Percentiles rank a stretch among this genome's conserved stretches.
phyloP scores from a whole-genome alignment of 805 yeast species.

The Tetrapisispora fleetii region DNA sequence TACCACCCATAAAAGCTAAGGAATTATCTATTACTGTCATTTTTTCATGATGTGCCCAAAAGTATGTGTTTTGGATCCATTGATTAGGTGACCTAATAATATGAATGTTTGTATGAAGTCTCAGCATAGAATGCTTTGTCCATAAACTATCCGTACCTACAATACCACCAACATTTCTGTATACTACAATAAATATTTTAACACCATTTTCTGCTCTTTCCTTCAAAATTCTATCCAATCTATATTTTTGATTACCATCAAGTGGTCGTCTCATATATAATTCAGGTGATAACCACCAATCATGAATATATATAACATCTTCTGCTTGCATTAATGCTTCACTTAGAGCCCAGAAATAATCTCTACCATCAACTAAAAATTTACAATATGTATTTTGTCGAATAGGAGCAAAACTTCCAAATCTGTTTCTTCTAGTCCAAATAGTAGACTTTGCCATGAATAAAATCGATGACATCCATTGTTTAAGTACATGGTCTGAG shows the following conservation, averaged over 20 bases:
- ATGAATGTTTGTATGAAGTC: conserved; percentile 76
- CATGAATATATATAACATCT: conserved; percentile 89
- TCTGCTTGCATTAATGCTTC: conserved; percentile 88
- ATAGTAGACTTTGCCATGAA: conserved; percentile 56
- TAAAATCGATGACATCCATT: conserved; percentile 69
- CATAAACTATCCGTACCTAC: conserved; percentile 90
- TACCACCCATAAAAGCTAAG: conserved; percentile 87
- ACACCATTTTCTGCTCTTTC: conserved; percentile 92
- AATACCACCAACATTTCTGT: conserved; percentile 87
- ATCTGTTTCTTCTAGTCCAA: conserved; percentile 71
- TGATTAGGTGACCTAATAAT: conserved; percentile 94
- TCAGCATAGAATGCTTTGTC: conserved; percentile 87
- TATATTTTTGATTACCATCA: conserved; percentile 87
- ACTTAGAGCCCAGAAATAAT: conserved; percentile 92
- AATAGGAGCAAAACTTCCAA: conserved; percentile 88
- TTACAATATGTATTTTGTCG: conserved; percentile 80
- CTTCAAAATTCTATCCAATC: conserved; percentile 79
- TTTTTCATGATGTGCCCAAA: conserved; percentile 99
- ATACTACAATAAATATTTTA: conserved; percentile 81
- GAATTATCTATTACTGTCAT: conserved; percentile 78
- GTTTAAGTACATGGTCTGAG: conserved; percentile 50
- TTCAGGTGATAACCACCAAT: conserved; percentile 98
- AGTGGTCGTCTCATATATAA: conserved; percentile 88
- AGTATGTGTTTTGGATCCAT: conserved; percentile 79
- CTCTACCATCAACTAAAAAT: conserved; percentile 95